These are phyloP conservation scores for Paecilomyces sp. DNA, from an alignment of 2,329 filamentous ascomycete species.

Conservation along the genomic window DNA sequence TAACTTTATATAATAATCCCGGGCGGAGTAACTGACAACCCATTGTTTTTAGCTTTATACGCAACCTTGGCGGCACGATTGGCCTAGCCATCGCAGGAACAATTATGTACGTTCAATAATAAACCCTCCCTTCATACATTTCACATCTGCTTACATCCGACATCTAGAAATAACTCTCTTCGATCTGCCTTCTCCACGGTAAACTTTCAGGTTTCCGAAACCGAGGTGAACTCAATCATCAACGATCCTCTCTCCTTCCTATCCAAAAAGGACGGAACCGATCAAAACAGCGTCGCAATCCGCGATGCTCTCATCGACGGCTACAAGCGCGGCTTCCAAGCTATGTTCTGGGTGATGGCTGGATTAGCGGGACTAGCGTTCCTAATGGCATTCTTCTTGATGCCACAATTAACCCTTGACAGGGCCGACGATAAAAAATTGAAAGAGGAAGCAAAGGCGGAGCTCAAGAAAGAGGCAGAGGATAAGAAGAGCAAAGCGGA, in stretches of 20 bases:
- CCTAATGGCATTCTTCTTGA: conserved; percentile 24
- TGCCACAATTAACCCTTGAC: conserved; percentile 29
- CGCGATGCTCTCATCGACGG: conserved; percentile 24
- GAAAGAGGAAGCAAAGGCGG: conserved; percentile 21
- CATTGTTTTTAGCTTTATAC: conserved; percentile 25
- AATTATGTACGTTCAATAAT: conserved; percentile 25
- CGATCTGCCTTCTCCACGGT: conserved; percentile 13
- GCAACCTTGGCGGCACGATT: conserved; percentile 35
- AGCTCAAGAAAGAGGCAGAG: background rate
- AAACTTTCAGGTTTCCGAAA: conserved; percentile 13
- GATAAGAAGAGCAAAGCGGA: background rate
- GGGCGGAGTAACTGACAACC: background rate
- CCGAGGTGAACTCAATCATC: conserved; percentile 18
- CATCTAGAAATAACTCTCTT: conserved; percentile 23
- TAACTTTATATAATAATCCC: background rate
- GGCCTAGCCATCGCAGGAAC: conserved; percentile 34
- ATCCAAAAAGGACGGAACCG: conserved; percentile 13
- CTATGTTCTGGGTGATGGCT: conserved; percentile 34
- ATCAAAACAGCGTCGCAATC: conserved; percentile 5
- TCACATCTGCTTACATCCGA: background rate
- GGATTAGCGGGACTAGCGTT: conserved; percentile 28
- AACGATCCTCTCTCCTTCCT: conserved; percentile 23
- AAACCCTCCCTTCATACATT: background rate
- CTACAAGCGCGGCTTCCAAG: conserved; percentile 32
- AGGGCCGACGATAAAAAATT: conserved; percentile 21